These are phyloP conservation scores for Cyanidium caldarium DNA, from an alignment of 23 red algal species.

Conservation along the genomic window DNA sequence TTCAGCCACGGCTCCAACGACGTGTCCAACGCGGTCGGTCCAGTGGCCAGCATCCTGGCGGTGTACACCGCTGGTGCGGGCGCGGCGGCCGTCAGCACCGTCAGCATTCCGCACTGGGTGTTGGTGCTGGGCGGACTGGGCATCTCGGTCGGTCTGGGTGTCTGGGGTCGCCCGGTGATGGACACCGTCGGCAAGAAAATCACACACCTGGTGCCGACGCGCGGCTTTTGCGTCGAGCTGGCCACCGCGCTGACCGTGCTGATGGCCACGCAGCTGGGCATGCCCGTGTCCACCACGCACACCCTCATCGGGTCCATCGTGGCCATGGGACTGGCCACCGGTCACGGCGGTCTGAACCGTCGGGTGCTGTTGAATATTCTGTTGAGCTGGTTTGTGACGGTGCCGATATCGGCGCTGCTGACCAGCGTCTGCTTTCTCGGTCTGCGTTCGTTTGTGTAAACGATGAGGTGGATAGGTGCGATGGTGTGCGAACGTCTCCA, in stretches of 20 bases:
- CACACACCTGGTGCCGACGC: constrained; percentile 71
- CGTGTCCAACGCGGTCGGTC: constrained; percentile 92
- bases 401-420: constrained; percentile 52
- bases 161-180: constrained; percentile 88
- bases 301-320: constrained; percentile 89
- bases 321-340: constrained; percentile 56
- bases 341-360: constrained; percentile 46
- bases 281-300: constrained; percentile 86
- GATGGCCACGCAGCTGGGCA: constrained; percentile 66
- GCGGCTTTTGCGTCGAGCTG: constrained; percentile 84
- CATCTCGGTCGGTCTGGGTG: constrained; percentile 43
- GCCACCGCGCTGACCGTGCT: constrained; percentile 88
- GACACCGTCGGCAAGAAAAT: constrained; percentile 96
- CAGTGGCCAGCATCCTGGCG: constrained; percentile 76
- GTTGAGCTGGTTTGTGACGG: constrained; percentile 50
- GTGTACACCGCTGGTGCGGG: constrained; percentile 28
- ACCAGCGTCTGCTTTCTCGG: constrained; percentile 41
- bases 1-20: constrained; percentile 98
- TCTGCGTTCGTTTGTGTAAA: constrained; percentile 25
- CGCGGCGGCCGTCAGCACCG: constrained; percentile 12
- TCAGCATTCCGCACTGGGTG: constrained; percentile 64
- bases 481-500: too few relatives aligned
- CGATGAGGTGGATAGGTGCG: too few relatives aligned
- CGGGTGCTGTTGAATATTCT: constrained; percentile 49
- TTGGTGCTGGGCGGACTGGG: constrained; percentile 72